Conservation (phyloP, 2,329 filamentous ascomycete species). For the Aspergillus brasiliensis region DNA sequence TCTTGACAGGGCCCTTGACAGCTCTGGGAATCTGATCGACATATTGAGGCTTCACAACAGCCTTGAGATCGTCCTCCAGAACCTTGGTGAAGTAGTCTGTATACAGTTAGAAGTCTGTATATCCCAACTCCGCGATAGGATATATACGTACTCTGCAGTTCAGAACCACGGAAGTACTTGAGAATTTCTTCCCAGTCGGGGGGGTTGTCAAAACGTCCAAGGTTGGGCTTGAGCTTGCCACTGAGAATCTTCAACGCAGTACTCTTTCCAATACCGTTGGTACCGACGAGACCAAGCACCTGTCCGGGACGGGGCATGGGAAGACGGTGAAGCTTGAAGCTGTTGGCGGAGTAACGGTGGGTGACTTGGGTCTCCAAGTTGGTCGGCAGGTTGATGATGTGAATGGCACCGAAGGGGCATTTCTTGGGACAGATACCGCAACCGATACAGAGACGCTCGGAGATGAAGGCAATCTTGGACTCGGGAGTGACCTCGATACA, state of each 20-base stretch:
- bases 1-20: slow-evolving; percentile 77
- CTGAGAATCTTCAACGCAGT: slow-evolving; percentile 99
- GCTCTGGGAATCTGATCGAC: slow-evolving; percentile 97
- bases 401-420: slow-evolving; percentile 97
- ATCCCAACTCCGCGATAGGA: too few relatives aligned
- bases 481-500: slow-evolving; percentile 90
- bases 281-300: slow-evolving; percentile 93
- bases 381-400: slow-evolving; percentile 99
- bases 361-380: slow-evolving; percentile 98
- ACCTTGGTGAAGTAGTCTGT: slow-evolving; percentile 98
- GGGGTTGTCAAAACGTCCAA: slow-evolving; percentile 92
- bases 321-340: slow-evolving; percentile 97
- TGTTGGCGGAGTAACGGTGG: slow-evolving; percentile 98
- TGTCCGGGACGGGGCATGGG: slow-evolving; percentile 95
- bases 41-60: slow-evolving; percentile 98
- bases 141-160: slow-evolving; percentile 78
- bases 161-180: slow-evolving; percentile 96
- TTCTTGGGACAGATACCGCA: slow-evolving; percentile 99
- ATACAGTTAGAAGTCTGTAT: slow-evolving; percentile 19
- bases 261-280: slow-evolving; percentile 99
- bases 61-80: slow-evolving; percentile 94
- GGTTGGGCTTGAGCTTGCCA: slow-evolving; percentile 96
- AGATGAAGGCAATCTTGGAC: slow-evolving; percentile 97
- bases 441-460: slow-evolving; percentile 91
- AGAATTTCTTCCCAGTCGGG: slow-evolving; percentile 99